Percentiles rank a stretch among this genome's conserved stretches.
phyloP scores from a whole-genome alignment of 2,329 filamentous ascomycete species.

The Trichoderma sp. region DNA sequence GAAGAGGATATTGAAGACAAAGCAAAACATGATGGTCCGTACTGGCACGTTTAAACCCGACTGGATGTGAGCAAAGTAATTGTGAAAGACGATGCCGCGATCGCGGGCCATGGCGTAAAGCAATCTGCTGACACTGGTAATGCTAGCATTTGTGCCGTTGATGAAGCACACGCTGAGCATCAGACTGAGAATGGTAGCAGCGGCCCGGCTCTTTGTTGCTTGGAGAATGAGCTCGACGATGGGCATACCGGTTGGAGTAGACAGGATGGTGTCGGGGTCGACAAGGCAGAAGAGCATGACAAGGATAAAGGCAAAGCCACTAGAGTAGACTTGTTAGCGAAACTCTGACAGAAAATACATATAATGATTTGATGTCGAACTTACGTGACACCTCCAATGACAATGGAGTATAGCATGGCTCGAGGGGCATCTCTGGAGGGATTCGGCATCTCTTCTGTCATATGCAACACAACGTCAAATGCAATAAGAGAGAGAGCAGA shows the following conservation, averaged over 20 bases:
- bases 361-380: not conserved
- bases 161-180: slow-evolving; percentile 10
- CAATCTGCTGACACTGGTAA: slow-evolving; percentile 14
- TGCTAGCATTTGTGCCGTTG: slow-evolving; percentile 12
- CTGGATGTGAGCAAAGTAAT: slow-evolving; percentile 10
- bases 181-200: slow-evolving; percentile 7
- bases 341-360: not conserved
- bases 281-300: slow-evolving; percentile 11
- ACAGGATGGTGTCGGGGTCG: not conserved
- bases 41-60: slow-evolving; percentile 9
- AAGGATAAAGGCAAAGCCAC: slow-evolving; percentile 2
- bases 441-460: slow-evolving; percentile 15
- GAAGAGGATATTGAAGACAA: slow-evolving; percentile 8
- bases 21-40: slow-evolving; percentile 15
- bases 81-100: slow-evolving; percentile 7
- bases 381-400: slow-evolving; percentile 10
- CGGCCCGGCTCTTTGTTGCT: slow-evolving; percentile 6
- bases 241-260: slow-evolving; percentile 3
- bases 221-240: slow-evolving; percentile 14
- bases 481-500: slow-evolving; percentile 10
- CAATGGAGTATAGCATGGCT: slow-evolving; percentile 12
- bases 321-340: not conserved
- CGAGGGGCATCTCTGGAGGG: not conserved
- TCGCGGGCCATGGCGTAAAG: slow-evolving; percentile 12
- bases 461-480: slow-evolving; percentile 3